Evolutionary conservation across 176 grass and related monocot genomes (phyloP).

Genomic region (Oryza australiensis): DNA sequence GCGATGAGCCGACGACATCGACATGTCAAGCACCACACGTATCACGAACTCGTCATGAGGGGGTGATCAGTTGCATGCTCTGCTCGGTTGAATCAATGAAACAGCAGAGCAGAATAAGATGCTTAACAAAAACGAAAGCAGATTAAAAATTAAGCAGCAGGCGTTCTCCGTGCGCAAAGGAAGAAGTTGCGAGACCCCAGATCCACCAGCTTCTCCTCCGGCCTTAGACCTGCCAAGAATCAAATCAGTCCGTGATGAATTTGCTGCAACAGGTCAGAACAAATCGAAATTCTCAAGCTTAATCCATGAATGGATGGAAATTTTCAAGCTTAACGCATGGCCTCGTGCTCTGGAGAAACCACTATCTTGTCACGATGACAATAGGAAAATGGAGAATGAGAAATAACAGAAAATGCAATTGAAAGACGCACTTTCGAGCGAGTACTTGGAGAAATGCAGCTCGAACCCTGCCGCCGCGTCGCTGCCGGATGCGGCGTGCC

Average conservation of each 20-base stretch:
- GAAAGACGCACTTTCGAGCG: constrained; percentile 56
- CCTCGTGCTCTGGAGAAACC: no score
- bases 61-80: background rate
- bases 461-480: constrained; percentile 34
- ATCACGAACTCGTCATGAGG: background rate
- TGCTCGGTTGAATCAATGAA: background rate
- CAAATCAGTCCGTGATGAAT: background rate
- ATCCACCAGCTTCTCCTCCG: constrained; percentile 50
- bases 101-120: background rate
- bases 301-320: background rate
- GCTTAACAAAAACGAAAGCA: background rate
- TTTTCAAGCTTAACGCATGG: no score
- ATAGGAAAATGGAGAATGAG: no score
- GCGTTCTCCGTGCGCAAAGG: constrained; percentile 49
- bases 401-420: background rate
- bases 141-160: background rate
- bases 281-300: background rate
- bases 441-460: constrained; percentile 79
- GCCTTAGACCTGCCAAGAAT: constrained; percentile 40
- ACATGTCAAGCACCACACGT: background rate
- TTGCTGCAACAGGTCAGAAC: background rate
- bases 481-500: background rate
- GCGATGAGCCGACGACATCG: no score
- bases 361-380: no score
- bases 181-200: constrained; percentile 92